Percentiles rank a stretch among this genome's conserved stretches.
Evolutionary conservation across 2,329 filamentous ascomycete species (phyloP).

Genomic region (Metarhizium robertsii): DNA sequence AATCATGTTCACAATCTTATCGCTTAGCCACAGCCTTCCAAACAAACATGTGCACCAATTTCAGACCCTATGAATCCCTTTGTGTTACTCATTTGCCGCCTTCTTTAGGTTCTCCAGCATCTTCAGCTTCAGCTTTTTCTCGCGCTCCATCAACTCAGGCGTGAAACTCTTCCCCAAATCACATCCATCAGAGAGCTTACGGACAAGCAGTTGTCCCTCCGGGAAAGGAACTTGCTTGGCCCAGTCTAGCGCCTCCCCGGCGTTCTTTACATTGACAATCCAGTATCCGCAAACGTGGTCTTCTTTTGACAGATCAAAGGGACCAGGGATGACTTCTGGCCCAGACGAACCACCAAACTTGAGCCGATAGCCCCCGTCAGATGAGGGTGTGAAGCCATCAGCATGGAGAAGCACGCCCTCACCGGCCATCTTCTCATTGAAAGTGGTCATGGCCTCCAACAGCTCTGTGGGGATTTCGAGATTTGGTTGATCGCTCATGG

Average conservation of each 20-base stretch:
- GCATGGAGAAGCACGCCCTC: conserved; percentile 18
- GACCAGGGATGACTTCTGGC: conserved; percentile 15
- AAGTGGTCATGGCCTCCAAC: conserved; percentile 16
- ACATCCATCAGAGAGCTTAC: conserved; percentile 14
- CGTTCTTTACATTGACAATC: conserved; percentile 18
- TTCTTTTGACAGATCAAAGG: conserved; percentile 18
- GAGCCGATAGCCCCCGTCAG: conserved; percentile 17
- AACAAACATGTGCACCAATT: background rate
- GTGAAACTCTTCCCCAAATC: conserved; percentile 12
- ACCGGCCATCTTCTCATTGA: conserved; percentile 17
- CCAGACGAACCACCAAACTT: conserved; percentile 12
- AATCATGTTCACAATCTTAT: background rate
- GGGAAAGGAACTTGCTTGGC: conserved; percentile 20
- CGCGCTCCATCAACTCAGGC: conserved; percentile 7
- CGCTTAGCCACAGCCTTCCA: background rate
- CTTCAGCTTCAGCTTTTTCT: conserved; percentile 7
- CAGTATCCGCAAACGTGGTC: conserved; percentile 20
- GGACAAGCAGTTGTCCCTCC: conserved; percentile 15
- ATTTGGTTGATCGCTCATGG: conserved; percentile 12
- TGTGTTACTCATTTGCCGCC: background rate
- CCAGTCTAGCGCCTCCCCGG: conserved; percentile 21
- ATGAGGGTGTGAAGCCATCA: conserved; percentile 17
- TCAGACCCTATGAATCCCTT: background rate
- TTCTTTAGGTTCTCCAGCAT: conserved; percentile 4
- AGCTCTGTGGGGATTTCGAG: conserved; percentile 10